These are phyloP conservation scores for Talaromyces nanjingensis DNA, from an alignment of 495 filamentous ascomycete species.

Conservation along the genomic window DNA sequence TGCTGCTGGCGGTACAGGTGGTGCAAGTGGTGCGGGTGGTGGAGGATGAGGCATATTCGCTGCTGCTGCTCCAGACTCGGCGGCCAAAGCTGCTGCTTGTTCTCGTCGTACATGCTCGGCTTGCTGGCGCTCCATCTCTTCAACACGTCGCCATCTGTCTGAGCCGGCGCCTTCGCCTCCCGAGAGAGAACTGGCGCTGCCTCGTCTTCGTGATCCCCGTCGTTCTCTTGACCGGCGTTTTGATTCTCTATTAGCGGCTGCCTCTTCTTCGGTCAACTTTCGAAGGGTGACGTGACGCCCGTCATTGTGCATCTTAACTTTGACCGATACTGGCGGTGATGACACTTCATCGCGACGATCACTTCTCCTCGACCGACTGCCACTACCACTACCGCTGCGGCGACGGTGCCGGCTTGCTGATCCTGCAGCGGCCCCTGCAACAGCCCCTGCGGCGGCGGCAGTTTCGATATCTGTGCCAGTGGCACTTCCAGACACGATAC, in stretches of 20 bases:
- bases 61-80: constrained; percentile 12
- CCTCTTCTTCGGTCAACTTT: constrained; percentile 74
- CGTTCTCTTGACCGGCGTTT: constrained; percentile 35
- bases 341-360: constrained; percentile 34
- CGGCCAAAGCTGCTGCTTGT: constrained; percentile 27
- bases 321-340: constrained; percentile 66
- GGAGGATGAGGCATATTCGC: constrained; percentile 7
- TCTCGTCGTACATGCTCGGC: constrained; percentile 42
- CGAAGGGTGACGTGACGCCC: constrained; percentile 76
- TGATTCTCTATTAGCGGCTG: constrained; percentile 52
- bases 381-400: constrained; percentile 26
- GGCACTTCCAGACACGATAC: constrained; percentile 10
- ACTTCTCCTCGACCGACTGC: constrained; percentile 30
- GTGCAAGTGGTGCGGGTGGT: constrained; percentile 14
- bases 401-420: constrained; percentile 31
- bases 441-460: constrained; percentile 36
- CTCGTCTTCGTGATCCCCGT: constrained; percentile 32
- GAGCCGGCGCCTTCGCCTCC: constrained; percentile 34
- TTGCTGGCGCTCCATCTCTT: constrained; percentile 44
- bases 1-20: constrained; percentile 17
- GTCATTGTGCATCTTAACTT: constrained; percentile 74
- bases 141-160: constrained; percentile 46
- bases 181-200: constrained; percentile 39
- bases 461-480: constrained; percentile 26
- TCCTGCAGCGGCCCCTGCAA: constrained; percentile 36